Evolutionary conservation across 352 stramenopile genomes (phyloP).

Genomic region (Pythium vanterpoolii): DNA sequence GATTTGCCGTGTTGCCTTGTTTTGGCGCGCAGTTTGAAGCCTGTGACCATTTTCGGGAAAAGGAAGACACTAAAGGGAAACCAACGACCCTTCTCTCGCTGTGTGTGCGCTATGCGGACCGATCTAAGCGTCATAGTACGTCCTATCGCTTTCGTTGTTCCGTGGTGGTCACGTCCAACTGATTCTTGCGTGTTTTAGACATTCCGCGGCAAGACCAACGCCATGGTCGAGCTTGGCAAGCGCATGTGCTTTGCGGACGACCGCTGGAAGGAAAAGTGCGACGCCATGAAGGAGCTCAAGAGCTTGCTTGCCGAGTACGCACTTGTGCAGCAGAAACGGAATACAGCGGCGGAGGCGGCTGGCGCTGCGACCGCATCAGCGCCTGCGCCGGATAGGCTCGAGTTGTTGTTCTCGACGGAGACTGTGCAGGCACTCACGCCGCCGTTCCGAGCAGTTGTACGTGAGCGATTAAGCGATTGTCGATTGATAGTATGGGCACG

Average conservation of each 20-base stretch:
- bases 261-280: constrained; percentile 59
- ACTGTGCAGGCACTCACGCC: constrained; percentile 52
- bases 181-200: constrained; percentile 24
- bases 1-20: neutral
- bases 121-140: constrained; percentile 54
- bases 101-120: constrained; percentile 24
- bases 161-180: neutral
- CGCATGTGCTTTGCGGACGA: constrained; percentile 49
- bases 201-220: constrained; percentile 48
- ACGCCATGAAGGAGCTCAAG: constrained; percentile 42
- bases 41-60: neutral
- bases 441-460: constrained; percentile 53
- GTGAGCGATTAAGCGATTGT: neutral
- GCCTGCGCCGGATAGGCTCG: constrained; percentile 5
- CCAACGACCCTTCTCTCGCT: neutral
- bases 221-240: constrained; percentile 43
- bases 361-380: neutral
- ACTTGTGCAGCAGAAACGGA: constrained; percentile 1
- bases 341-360: neutral
- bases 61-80: neutral
- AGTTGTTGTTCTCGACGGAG: constrained; percentile 38
- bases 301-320: constrained; percentile 28
- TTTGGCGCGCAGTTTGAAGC: constrained; percentile 12
- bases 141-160: neutral
- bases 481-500: neutral